These are phyloP conservation scores for Magnusiomyces sp. DNA, from an alignment of 1,139 yeast genomes.

Conservation along the genomic window DNA sequence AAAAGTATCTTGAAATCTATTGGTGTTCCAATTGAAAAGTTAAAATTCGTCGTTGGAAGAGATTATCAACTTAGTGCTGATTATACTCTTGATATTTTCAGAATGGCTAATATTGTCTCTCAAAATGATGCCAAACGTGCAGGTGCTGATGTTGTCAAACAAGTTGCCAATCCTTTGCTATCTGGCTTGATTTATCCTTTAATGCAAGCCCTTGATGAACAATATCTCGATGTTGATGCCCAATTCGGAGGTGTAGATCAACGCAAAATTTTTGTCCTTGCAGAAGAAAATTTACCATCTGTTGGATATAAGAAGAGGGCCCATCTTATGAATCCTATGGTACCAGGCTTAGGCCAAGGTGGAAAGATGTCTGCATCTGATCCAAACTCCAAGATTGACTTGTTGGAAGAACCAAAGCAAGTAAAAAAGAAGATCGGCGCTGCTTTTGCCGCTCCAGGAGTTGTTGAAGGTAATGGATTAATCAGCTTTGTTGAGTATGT, in stretches of 20 bases:
- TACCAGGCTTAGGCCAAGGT: slow-evolving; percentile 94
- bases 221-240: slow-evolving; percentile 78
- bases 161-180: slow-evolving; percentile 85
- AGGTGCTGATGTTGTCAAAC: slow-evolving; percentile 99
- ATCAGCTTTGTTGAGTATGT: slow-evolving; percentile 80
- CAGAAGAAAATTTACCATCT: slow-evolving; percentile 84
- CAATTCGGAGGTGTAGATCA: slow-evolving; percentile 99
- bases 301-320: slow-evolving; percentile 95
- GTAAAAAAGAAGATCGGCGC: slow-evolving; percentile 85
- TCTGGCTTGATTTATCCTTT: slow-evolving; percentile 94
- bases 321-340: slow-evolving; percentile 98
- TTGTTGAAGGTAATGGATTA: slow-evolving; percentile 82
- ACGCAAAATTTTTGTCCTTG: slow-evolving; percentile 93
- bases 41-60: slow-evolving; percentile 78
- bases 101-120: slow-evolving; percentile 70
- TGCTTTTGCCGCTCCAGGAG: slow-evolving; percentile 96
- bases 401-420: slow-evolving; percentile 77
- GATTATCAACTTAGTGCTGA: slow-evolving; percentile 72
- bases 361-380: slow-evolving; percentile 98
- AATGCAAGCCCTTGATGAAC: slow-evolving; percentile 98
- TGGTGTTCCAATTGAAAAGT: slow-evolving; percentile 84
- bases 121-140: slow-evolving; percentile 98
- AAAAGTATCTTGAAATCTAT: slow-evolving; percentile 79
- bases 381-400: slow-evolving; percentile 93
- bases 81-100: slow-evolving; percentile 84